Evolutionary conservation across 2,329 filamentous ascomycete species (phyloP), one percentile per base, ranked within the genome.

Genomic region (Sporothrix protearum): DNA sequence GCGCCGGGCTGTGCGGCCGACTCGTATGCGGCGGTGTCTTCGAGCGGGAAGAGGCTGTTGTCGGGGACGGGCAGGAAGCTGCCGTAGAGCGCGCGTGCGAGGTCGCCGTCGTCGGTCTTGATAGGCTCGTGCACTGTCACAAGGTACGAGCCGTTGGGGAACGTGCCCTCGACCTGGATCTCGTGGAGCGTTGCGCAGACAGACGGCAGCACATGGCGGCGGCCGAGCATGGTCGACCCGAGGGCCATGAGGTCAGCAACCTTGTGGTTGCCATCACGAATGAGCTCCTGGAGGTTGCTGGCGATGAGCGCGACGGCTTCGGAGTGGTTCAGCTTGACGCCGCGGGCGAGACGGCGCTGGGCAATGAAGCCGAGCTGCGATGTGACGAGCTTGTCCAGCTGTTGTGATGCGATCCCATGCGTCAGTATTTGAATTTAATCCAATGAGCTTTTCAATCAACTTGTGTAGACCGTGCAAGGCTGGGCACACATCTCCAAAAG

Each of bases 301-400:
- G 94, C 90, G 78, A 97, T 96, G 75, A 94, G 86, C 36, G 91
- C 91, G 75, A 89, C 90, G 73, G 95, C 93, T 84, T 98, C 95
- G 42, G 91, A 86, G 83, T 97, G 93, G 79, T 98, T 98, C 76
- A 98, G 84, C 79, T 90, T 91, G 70, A 97, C 89, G 68, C 95
- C 95, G 77, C 95, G 86, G 42, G 95, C 95, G 75, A 98, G 89
- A 73, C 95, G 89, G 75, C 91, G 88, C 84, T 98, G 95, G 70
- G 95, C 95, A 66, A 97, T 87, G 76, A 91, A 87, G 76, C 95
- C 95, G 73, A 97, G 85, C 82, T 97, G 93, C 70, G 94, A 92
- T 79, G 97, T 95, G 80, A 91, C 87, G 82, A 98, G 92, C 89
- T 98, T 98, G 86, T 98, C 95, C 78, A 98, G 87, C 95, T 98